Evolutionary conservation across 306 rosid species (phyloP), one percentile per base, ranked within the genome.

Genomic region (Acacia confusa): DNA sequence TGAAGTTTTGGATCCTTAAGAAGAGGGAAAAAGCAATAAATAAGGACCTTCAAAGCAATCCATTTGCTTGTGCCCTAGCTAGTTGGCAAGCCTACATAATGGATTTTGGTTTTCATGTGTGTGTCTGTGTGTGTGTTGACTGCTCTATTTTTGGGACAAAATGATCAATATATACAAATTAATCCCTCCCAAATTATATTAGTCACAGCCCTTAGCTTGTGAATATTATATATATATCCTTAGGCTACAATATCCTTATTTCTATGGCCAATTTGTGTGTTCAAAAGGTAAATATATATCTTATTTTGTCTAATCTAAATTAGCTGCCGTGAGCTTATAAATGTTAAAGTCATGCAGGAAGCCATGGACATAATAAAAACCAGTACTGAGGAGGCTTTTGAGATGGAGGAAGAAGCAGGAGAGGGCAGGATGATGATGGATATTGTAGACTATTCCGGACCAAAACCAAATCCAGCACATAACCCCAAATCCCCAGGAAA

Each of bases 381-480:
- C 57, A 78, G n/a, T 5, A 28, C n/a, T 61, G 68, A 73, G 27
- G 73, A 81, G n/a, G 22, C 25, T 9, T 58, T 70, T 57, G 79
- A 34, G 9, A 36, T 72, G 78, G 78, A 83, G 71, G 27, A 73
- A 32, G 79, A 55, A 53, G 32, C n/a, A 47, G 53, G 25, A 68
- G 79, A 68, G 44, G 40, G 78, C 27, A 83, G 87, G 81, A 83
- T 77, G 83, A 61, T 86, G 76, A 7, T 61, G 72, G 79, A 83
- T 43, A 34, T 61, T 77, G 58, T n/a, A 32, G 89, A 86, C 45
- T 86, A 86, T 73, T 22, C 73, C 17, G 34, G 53, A 77, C 22
- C 89, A 32, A 52, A 58, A 69, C 45, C 89, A 81, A 86, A 83
- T 83, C 81, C 73, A 14, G 68, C 71, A 24, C 89, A 86, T 83